A percentile compares a stretch with the other conserved stretches of the same genome.
phyloP scores from a whole-genome alignment of 768 basidiomycete species.

The Kockovaella imperatae region DNA sequence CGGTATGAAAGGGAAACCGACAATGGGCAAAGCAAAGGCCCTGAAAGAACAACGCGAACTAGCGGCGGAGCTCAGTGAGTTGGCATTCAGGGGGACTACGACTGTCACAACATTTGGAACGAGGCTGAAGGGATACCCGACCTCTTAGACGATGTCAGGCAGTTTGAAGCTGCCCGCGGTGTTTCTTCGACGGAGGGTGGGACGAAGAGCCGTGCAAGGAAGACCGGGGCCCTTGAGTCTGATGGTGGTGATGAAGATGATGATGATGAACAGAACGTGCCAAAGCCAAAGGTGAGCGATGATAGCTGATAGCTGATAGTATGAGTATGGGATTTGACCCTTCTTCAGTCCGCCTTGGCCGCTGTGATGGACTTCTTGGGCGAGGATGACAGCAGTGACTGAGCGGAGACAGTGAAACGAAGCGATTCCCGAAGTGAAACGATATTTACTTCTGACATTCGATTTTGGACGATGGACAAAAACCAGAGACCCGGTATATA shows the following conservation, averaged over 20 bases:
- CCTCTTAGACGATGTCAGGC: constrained; percentile 30
- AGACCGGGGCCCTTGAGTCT: not conserved
- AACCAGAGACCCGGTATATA: no score
- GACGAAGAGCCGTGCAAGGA: not conserved
- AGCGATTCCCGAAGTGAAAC: no score
- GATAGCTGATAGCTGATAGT: not conserved
- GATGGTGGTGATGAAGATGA: constrained; percentile 2
- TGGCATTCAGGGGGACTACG: not conserved
- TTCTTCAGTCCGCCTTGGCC: constrained; percentile 19
- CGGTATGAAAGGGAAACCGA: constrained; percentile 72
- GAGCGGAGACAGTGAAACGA: not conserved
- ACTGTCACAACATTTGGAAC: not conserved
- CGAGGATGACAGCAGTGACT: constrained; percentile 13
- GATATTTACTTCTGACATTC: no score
- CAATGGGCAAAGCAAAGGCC: constrained; percentile 68
- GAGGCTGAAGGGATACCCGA: not conserved
- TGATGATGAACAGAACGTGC: constrained; percentile 3
- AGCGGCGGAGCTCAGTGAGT: constrained; percentile 66
- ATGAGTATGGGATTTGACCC: not conserved
- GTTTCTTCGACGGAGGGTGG: constrained; percentile 5
- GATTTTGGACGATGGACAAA: no score
- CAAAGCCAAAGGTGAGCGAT: constrained; percentile 3
- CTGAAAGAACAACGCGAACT: constrained; percentile 69
- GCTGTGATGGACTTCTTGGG: constrained; percentile 28
- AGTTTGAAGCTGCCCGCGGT: constrained; percentile 33